Percentiles rank a stretch among this genome's conserved stretches.
These are phyloP conservation scores for Kwoniella sp. DNA, from an alignment of 768 basidiomycete genomes.

Conservation along the genomic window DNA sequence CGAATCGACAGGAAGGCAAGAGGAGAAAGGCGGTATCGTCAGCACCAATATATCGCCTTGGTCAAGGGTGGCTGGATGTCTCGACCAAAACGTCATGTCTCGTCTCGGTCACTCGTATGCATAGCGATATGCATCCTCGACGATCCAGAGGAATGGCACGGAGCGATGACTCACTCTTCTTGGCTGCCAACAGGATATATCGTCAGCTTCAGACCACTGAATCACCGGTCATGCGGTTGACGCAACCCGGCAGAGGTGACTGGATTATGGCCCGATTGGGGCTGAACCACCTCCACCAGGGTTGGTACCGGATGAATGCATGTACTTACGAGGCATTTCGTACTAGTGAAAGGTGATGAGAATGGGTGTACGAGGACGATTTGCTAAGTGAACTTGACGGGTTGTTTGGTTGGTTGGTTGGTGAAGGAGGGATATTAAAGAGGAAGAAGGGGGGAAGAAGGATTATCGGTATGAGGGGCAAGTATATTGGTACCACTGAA, in stretches of 20 bases:
- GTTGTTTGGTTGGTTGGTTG: conserved; percentile 3
- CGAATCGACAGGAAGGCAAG: too few species aligned
- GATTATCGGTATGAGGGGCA: neutral
- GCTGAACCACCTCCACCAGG: conserved; percentile 22
- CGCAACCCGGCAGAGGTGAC: neutral
- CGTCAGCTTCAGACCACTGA: too few species aligned
- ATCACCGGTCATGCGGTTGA: too few species aligned
- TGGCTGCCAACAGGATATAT: conserved; percentile 23
- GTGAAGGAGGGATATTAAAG: conserved; percentile 1
- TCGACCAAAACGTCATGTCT: too few species aligned
- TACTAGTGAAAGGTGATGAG: conserved; percentile 9
- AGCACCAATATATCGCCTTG: too few species aligned
- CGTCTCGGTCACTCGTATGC: neutral
- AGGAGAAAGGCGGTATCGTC: too few species aligned
- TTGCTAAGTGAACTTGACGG: too few species aligned
- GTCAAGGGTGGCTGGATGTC: too few species aligned
- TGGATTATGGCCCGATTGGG: neutral
- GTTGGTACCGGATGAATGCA: conserved; percentile 4
- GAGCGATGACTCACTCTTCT: conserved; percentile 41
- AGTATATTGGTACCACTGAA: conserved; percentile 1
- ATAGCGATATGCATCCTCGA: neutral
- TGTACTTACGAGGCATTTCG: conserved; percentile 45
- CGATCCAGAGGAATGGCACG: neutral
- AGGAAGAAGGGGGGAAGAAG: conserved; percentile 11
- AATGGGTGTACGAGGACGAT: neutral